Evolutionary conservation across 129 eudicot species (phyloP).

Genomic region (Pittosporum tobira): DNA sequence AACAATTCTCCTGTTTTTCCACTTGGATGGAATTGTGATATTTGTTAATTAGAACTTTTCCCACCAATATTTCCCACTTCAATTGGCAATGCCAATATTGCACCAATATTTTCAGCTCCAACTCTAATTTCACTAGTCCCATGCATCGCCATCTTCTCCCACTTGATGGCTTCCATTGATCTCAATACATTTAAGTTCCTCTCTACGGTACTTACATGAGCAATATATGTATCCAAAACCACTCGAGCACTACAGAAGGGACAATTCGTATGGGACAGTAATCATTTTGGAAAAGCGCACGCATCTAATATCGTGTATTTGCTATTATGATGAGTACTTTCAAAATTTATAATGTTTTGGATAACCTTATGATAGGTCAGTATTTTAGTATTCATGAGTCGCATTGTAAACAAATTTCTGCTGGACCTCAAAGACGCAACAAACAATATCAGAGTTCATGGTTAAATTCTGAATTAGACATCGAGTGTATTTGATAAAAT

Average conservation of each 20-base stretch:
- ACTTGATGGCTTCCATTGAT: slow-evolving; percentile 12
- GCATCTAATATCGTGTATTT: too few species aligned
- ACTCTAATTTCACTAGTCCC: background rate
- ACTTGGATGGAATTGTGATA: slow-evolving; percentile 23
- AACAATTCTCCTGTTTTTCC: slow-evolving; percentile 13
- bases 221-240: slow-evolving; percentile 13
- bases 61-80: background rate
- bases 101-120: slow-evolving; percentile 21
- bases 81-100: background rate
- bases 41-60: too few species aligned
- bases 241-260: slow-evolving; percentile 73
- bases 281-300: too few species aligned
- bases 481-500: too few species aligned
- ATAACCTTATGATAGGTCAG: too few species aligned
- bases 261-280: slow-evolving; percentile 56
- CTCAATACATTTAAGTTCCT: slow-evolving; percentile 4
- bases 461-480: too few species aligned
- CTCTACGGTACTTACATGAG: background rate
- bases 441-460: too few species aligned
- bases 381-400: too few species aligned
- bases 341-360: too few species aligned
- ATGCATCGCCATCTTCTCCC: background rate
- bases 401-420: too few species aligned
- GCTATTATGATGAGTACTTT: too few species aligned
- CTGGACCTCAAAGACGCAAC: too few species aligned